phyloP scores from a whole-genome alignment of 148 eudicot species.

The Vaccinium macrocarpon region DNA sequence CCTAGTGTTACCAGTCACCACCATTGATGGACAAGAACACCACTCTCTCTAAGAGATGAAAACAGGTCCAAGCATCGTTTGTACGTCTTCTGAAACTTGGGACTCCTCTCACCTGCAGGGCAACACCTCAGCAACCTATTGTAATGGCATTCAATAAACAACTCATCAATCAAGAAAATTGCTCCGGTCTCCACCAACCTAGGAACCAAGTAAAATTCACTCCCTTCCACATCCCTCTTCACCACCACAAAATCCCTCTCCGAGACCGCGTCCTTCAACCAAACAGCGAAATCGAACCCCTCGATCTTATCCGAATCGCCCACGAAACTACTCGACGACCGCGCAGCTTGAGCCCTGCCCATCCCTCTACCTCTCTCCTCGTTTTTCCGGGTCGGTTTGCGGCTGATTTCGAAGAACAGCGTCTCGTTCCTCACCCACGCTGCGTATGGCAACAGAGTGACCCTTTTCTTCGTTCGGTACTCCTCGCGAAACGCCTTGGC shows the following conservation, averaged over 20 bases:
- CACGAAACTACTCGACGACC: constrained; percentile 21
- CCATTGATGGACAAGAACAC: constrained; percentile 46
- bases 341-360: constrained; percentile 33
- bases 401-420: constrained; percentile 32
- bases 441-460: constrained; percentile 39
- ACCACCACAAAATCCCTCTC: constrained; percentile 37
- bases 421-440: constrained; percentile 50
- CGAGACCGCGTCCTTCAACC: background rate
- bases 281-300: constrained; percentile 31
- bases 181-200: constrained; percentile 36
- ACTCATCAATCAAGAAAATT: constrained; percentile 41
- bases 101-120: background rate
- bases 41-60: constrained; percentile 28
- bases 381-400: constrained; percentile 3
- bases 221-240: constrained; percentile 47
- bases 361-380: constrained; percentile 31
- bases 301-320: constrained; percentile 23
- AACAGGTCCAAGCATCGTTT: constrained; percentile 30
- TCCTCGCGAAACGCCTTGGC: constrained; percentile 27
- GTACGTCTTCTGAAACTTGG: constrained; percentile 21
- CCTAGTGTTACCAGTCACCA: constrained; percentile 19
- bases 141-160: constrained; percentile 43
- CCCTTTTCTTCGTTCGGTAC: constrained; percentile 21
- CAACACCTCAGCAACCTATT: constrained; percentile 23
- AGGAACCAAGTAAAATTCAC: constrained; percentile 34